Evolutionary conservation across 2,329 filamentous ascomycete species (phyloP).

Genomic region (Diaporthe citriasiana): DNA sequence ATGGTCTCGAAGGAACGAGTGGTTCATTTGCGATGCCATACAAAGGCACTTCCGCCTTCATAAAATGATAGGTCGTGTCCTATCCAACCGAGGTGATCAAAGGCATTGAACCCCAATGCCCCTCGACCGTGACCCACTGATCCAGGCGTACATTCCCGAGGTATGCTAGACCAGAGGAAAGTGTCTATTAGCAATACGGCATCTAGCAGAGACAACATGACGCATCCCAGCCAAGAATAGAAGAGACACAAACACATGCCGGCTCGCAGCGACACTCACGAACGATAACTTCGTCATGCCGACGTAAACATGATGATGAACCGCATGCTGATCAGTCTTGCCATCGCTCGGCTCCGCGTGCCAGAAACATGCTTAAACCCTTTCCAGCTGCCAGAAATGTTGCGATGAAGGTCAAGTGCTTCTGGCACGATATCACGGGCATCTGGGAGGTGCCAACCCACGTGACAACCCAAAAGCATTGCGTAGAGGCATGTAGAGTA

Average conservation of each 20-base stretch:
- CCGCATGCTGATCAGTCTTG: neutral
- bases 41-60: neutral
- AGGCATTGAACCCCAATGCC: neutral
- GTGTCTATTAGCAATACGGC: neutral
- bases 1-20: neutral
- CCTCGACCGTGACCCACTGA: no score
- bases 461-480: slow-evolving; percentile 1
- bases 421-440: neutral
- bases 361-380: neutral
- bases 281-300: neutral
- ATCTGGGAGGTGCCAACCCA: neutral
- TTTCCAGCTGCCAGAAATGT: neutral
- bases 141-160: neutral
- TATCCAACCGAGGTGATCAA: neutral
- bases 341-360: neutral
- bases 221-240: neutral
- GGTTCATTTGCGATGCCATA: neutral
- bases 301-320: slow-evolving; percentile 5
- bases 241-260: neutral
- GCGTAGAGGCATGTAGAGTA: neutral
- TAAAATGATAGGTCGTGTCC: neutral
- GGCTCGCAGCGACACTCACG: neutral
- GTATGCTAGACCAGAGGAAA: neutral
- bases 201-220: slow-evolving; percentile 8
- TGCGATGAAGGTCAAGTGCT: slow-evolving; percentile 4